Percentiles rank a stretch among this genome's conserved stretches.
phyloP scores from a whole-genome alignment of 1,284 basidiomycete genomes.

The Heterobasidion occidentale region DNA sequence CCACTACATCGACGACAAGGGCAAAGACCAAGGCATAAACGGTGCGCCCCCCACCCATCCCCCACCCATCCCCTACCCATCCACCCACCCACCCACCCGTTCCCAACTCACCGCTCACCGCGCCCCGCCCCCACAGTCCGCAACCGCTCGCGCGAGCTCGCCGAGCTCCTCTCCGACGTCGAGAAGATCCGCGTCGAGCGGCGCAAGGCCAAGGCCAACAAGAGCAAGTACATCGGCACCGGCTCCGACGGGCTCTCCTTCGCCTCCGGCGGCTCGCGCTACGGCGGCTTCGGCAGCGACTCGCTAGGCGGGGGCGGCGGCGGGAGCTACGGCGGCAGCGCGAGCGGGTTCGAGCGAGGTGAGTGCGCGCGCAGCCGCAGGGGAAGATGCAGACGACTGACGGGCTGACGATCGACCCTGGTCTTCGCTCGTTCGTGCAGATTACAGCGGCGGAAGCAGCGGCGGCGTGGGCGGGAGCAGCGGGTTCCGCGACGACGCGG shows the following conservation, averaged over 20 bases:
- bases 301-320: constrained; percentile 4
- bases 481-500: constrained; percentile 49
- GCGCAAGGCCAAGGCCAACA: constrained; percentile 90
- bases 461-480: constrained; percentile 40
- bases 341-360: constrained; percentile 26
- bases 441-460: constrained; percentile 33
- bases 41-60: constrained; percentile 40
- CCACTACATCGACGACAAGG: constrained; percentile 98
- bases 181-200: constrained; percentile 88
- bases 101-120: not conserved
- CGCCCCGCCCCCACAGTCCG: constrained; percentile 61
- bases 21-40: constrained; percentile 98
- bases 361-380: not conserved
- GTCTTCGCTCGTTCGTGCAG: constrained; percentile 6
- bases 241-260: constrained; percentile 76
- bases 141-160: constrained; percentile 89
- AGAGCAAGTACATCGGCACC: constrained; percentile 83
- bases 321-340: constrained; percentile 28
- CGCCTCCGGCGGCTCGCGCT: constrained; percentile 49
- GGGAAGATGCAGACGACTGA: not conserved
- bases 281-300: constrained; percentile 81
- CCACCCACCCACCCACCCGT: not conserved
- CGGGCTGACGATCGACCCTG: not conserved
- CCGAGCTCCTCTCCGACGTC: constrained; percentile 84
- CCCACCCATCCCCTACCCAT: not conserved